Base-by-base conservation (phyloP, 208 protist genomes). In the Strigomonas galati region DNA sequence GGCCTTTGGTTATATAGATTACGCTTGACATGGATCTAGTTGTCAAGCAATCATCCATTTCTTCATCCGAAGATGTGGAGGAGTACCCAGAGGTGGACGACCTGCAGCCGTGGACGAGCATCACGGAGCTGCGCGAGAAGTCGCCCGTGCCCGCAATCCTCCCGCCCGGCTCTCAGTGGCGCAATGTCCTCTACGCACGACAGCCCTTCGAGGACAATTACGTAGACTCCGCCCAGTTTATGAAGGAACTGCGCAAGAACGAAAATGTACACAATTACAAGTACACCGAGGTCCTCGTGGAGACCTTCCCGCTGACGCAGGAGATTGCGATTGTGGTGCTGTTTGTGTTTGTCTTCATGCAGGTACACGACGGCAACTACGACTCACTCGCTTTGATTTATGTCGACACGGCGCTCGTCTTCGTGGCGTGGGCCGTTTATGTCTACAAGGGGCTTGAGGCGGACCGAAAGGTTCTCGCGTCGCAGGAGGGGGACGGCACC, bases 161-260 rank as follows among this genome's bases (percentile, higher is more conserved):
- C 10, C 68, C 73, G 31, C 59, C 81, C 0, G 43, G 48, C 44
- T 31, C 74, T 15, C 43, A 21, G 27, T 97, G 92, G 89, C 77
- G 81, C 40, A 93, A 91, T 59, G 77, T 92, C 40, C 74, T 97
- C 23, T 97, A 94, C 56, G 82, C 92, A 46, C 70, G 71, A 27
- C 89, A 93, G 71, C 85, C 85, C 10, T 95, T 91, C 46, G 92
- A 95, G 65, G 92, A 97, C 65, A 97, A 94, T 73, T 97, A 93
- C 64, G 88, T 95, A 0, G 91, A 97, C 65, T 81, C 79, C 0
- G 53, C 71, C 4, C 78, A 87, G 61, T 97, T 97, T 63, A 67
- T 95, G 61, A 68, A 83, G 71, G 85, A 92, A 43, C 69, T 97
- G 64, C 65, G 79, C 19, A 51, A 88, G 31, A 97, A 97, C 78